These are phyloP conservation scores for Cystofilobasidium bisporidii DNA, from an alignment of 768 basidiomycete genomes.

Conservation along the genomic window DNA sequence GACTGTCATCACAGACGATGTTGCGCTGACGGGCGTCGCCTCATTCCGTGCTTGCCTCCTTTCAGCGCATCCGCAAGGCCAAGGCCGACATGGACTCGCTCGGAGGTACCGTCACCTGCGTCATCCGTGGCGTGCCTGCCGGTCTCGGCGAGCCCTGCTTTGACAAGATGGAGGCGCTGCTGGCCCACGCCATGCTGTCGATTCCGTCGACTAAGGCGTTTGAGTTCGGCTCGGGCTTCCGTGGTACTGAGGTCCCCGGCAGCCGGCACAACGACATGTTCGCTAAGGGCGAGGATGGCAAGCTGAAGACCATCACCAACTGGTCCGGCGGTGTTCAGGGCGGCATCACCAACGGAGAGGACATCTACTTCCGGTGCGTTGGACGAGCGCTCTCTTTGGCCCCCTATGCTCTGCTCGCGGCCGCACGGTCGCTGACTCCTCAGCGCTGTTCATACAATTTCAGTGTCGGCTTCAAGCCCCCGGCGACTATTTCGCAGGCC, in stretches of 20 bases:
- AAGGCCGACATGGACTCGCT: conserved; percentile 88
- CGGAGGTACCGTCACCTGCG: conserved; percentile 95
- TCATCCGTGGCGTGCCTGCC: conserved; percentile 77
- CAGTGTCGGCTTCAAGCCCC: conserved; percentile 94
- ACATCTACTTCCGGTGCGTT: conserved; percentile 89
- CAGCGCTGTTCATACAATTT: background rate
- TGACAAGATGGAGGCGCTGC: conserved; percentile 92
- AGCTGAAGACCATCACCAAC: conserved; percentile 73
- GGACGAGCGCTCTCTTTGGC: too few species aligned
- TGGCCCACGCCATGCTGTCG: conserved; percentile 96
- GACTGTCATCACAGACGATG: too few species aligned
- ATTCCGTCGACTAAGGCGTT: conserved; percentile 98
- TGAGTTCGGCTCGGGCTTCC: conserved; percentile 94
- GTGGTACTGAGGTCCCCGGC: conserved; percentile 85
- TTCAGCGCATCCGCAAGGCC: conserved; percentile 81
- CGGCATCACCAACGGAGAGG: conserved; percentile 93
- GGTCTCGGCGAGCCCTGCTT: conserved; percentile 96
- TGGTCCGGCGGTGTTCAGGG: conserved; percentile 97
- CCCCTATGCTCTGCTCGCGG: too few species aligned
- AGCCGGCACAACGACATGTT: conserved; percentile 90
- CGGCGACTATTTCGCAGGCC: conserved; percentile 88
- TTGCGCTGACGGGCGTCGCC: conserved; percentile 15
- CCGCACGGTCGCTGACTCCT: background rate
- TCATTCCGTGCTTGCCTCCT: background rate
- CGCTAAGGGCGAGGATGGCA: conserved; percentile 54